Evolutionary conservation across 495 filamentous ascomycete genomes (phyloP).

Genomic region (Rhypophila decipiens): DNA sequence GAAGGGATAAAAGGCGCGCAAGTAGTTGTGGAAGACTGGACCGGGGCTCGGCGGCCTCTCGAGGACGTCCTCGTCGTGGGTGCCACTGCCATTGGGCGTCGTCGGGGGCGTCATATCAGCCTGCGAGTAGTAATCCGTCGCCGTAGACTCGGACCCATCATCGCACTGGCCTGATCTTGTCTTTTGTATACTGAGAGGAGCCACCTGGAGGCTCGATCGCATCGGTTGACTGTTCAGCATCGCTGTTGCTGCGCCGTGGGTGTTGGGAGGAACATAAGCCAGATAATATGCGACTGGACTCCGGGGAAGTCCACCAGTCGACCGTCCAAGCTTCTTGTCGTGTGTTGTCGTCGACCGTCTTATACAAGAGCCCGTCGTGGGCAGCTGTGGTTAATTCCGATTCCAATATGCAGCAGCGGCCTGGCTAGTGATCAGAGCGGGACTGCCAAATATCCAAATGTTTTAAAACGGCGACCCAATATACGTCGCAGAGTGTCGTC

Average conservation of each 20-base stretch:
- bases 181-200: slow-evolving; percentile 69
- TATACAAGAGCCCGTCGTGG: too few relatives aligned
- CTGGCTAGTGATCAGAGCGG: not conserved
- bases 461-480: not conserved
- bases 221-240: slow-evolving; percentile 44
- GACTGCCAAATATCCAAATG: not conserved
- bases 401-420: slow-evolving; percentile 2
- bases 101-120: slow-evolving; percentile 67
- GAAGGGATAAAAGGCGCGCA: slow-evolving; percentile 94
- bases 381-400: too few relatives aligned
- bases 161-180: slow-evolving; percentile 23
- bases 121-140: slow-evolving; percentile 37
- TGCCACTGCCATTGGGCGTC: slow-evolving; percentile 60
- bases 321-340: not conserved
- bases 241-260: slow-evolving; percentile 33
- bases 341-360: too few relatives aligned
- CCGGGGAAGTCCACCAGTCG: slow-evolving; percentile 10
- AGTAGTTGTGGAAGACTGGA: slow-evolving; percentile 83
- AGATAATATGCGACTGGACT: slow-evolving; percentile 1
- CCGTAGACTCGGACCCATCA: slow-evolving; percentile 32
- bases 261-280: slow-evolving; percentile 34
- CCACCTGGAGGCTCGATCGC: slow-evolving; percentile 61
- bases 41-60: slow-evolving; percentile 20
- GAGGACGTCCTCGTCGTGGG: slow-evolving; percentile 53
- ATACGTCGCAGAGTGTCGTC: not conserved